phyloP scores from a whole-genome alignment of 2,329 filamentous ascomycete genomes.

The Aspergillus unguis region DNA sequence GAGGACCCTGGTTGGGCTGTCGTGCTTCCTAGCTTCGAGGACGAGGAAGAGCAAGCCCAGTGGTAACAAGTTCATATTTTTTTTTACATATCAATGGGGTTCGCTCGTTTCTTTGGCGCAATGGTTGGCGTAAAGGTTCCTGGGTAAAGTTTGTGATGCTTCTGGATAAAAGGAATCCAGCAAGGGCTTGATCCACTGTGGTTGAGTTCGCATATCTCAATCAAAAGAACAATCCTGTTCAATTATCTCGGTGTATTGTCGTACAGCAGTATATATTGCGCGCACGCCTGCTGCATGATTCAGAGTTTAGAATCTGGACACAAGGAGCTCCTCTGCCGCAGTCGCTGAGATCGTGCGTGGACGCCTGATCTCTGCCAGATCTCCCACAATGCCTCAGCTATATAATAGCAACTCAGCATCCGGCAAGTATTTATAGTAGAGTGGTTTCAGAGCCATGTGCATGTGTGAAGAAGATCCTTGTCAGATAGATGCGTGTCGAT shows the following conservation, averaged over 20 bases:
- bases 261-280: background rate
- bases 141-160: background rate
- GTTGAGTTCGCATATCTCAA: background rate
- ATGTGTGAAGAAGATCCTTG: background rate
- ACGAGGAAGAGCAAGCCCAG: constrained; percentile 28
- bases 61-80: background rate
- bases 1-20: constrained; percentile 39
- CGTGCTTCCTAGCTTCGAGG: constrained; percentile 32
- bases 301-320: too few species aligned
- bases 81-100: background rate
- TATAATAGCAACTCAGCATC: too few species aligned
- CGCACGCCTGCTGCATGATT: too few species aligned
- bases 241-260: background rate
- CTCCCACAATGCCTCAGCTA: too few species aligned
- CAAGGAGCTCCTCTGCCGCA: too few species aligned
- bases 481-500: background rate
- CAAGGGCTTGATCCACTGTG: background rate
- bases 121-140: background rate
- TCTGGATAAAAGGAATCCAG: background rate
- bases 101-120: constrained; percentile 3
- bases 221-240: background rate
- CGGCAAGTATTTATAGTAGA: too few species aligned
- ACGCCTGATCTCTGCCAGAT: too few species aligned
- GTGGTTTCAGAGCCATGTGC: too few species aligned
- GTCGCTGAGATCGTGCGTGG: too few species aligned